These are phyloP conservation scores for Fusarium zealandicum DNA, from an alignment of 2,329 filamentous ascomycete species.

Conservation along the genomic window DNA sequence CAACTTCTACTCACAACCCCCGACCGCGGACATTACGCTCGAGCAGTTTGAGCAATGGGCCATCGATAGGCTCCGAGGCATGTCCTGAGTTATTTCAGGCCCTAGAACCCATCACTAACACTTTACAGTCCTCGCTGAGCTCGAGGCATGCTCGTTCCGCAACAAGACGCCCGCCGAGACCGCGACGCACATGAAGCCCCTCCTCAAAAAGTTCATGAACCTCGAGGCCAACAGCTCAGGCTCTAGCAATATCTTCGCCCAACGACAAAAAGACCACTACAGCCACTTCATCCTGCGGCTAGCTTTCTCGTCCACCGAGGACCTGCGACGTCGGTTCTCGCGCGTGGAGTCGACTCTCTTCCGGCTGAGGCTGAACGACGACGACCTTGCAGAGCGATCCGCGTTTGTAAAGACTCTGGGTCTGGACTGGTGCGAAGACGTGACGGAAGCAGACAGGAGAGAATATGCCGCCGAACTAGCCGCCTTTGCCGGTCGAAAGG, in stretches of 20 bases:
- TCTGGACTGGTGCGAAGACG: conserved; percentile 89
- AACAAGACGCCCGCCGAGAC: conserved; percentile 88
- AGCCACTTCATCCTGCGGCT: conserved; percentile 96
- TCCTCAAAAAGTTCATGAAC: conserved; percentile 86
- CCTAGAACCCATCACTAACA: conserved; percentile 10
- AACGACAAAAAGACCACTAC: conserved; percentile 95
- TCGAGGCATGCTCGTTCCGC: conserved; percentile 95
- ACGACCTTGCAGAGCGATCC: conserved; percentile 74
- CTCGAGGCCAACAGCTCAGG: conserved; percentile 77
- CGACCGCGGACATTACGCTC: conserved; percentile 91
- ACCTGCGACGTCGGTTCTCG: conserved; percentile 84
- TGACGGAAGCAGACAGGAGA: conserved; percentile 79
- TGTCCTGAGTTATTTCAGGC: conserved; percentile 9
- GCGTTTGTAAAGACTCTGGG: conserved; percentile 79
- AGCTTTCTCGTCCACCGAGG: conserved; percentile 90
- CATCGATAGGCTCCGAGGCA: conserved; percentile 86
- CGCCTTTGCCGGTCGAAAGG: conserved; percentile 53
- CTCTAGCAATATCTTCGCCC: conserved; percentile 65
- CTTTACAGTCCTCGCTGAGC: conserved; percentile 75
- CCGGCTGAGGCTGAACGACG: conserved; percentile 78
- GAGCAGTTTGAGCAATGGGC: conserved; percentile 99
- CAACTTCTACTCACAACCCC: conserved; percentile 89
- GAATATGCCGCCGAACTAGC: conserved; percentile 68
- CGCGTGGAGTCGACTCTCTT: conserved; percentile 91
- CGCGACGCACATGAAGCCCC: conserved; percentile 79